Evolutionary conservation across 2,329 filamentous ascomycete genomes (phyloP).

Genomic region (Pyricularia grisea): DNA sequence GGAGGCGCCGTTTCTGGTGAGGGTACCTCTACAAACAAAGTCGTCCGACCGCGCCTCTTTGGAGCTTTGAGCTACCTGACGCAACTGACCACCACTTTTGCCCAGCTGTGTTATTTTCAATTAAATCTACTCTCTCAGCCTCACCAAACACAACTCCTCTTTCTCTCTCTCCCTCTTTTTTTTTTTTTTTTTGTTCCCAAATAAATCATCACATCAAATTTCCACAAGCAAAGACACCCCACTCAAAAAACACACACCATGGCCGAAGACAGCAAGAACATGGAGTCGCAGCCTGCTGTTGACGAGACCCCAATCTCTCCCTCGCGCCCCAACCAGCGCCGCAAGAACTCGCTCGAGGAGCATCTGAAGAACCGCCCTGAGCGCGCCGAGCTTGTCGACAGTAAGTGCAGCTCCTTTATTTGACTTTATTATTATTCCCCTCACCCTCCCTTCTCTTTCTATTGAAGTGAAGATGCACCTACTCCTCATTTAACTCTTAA

Average conservation of each 20-base stretch:
- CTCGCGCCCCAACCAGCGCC: constrained; percentile 33
- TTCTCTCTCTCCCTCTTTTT: too few species aligned
- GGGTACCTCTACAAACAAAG: background rate
- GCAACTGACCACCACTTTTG: background rate
- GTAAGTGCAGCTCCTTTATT: constrained; percentile 34
- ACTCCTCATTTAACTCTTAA: background rate
- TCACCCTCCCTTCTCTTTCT: constrained; percentile 3
- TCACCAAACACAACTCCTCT: background rate
- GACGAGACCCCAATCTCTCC: constrained; percentile 52
- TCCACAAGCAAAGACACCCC: background rate
- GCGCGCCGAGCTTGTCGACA: constrained; percentile 68
- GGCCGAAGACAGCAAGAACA: constrained; percentile 20
- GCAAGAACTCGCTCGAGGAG: constrained; percentile 64
- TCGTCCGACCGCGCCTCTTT: background rate
- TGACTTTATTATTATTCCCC: constrained; percentile 7
- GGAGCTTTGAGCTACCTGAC: background rate
- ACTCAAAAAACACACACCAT: constrained; percentile 14
- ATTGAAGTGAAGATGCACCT: background rate
- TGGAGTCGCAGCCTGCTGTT: constrained; percentile 22
- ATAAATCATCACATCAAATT: background rate
- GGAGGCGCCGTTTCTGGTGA: background rate
- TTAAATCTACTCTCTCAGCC: background rate
- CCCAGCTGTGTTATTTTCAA: background rate
- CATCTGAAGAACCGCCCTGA: constrained; percentile 65
- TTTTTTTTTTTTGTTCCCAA: background rate